Evolutionary conservation across 2,329 filamentous ascomycete species (phyloP), one percentile per base, ranked within the genome.

Genomic region (Chrysosphaeria jannelii): DNA sequence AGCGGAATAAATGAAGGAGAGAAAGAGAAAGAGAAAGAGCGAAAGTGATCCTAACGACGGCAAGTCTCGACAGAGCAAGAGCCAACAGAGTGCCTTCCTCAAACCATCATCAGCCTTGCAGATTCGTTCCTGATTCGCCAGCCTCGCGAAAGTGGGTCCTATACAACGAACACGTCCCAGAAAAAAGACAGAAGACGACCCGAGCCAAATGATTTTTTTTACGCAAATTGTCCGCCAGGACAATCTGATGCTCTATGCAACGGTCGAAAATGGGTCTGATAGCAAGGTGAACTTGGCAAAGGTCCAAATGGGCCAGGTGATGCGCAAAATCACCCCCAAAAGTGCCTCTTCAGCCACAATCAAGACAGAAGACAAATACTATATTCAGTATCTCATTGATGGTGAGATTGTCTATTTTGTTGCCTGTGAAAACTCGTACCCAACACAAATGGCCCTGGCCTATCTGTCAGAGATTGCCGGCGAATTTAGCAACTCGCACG

Each of bases 401-500:
- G 67, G 74, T 36, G 68, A 74, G 35, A 57, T 97, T 34, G 68
- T 78, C 48, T 93, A 89, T 53, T 57, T 93, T 36, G 78, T 72
- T 53, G 81, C 97, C 46, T 79, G 74, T 53, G 79, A 91, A 45
- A 59, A 64, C 27, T 75, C 75, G 27, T 97, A 93, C 53, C 81
- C 85, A 28, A 81, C 85, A 46, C 93, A 97, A 48, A 71, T 97
- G 23, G 81, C 88, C 39, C 90, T 97, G 47, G 91, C 81, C 30
- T 97, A 93, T 57, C 76, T 97, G 29, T 65, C 75, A 36, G 85
- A 97, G 51, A 60, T 97, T 25, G 61, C 72, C 28, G 60, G 63
- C 43, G 85, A 97, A 51, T 97, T 97, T 54, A 66, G 66, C 31
- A 79, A 65, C 33, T 78, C 69, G 27, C 88, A 97, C 53, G 41